Percentiles rank a stretch among this genome's conserved stretches.
These are phyloP conservation scores for Boletus sp. DNA, from an alignment of 1,284 basidiomycete species.

Conservation along the genomic window DNA sequence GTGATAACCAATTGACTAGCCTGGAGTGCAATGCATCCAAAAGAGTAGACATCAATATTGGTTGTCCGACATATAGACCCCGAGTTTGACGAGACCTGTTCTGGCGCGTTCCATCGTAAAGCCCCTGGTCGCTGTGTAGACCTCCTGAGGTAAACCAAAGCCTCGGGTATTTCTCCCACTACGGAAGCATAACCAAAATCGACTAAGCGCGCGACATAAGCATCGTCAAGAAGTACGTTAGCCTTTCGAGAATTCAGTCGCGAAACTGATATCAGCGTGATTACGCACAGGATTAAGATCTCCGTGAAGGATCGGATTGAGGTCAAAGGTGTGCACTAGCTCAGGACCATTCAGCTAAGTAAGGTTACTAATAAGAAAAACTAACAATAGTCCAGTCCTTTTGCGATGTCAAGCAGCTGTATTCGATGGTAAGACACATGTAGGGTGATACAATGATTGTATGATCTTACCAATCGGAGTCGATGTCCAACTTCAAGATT, in stretches of 20 bases:
- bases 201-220: constrained; percentile 5
- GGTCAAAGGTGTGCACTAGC: constrained; percentile 11
- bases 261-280: not conserved
- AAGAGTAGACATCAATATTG: constrained; percentile 18
- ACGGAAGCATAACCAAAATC: constrained; percentile 10
- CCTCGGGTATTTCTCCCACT: constrained; percentile 2
- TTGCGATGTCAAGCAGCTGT: constrained; percentile 8
- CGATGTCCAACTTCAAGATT: not conserved
- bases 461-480: constrained; percentile 11
- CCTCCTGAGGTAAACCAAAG: constrained; percentile 2
- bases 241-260: not conserved
- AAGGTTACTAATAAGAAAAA: not conserved
- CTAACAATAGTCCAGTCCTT: not conserved
- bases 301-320: constrained; percentile 6
- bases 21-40: constrained; percentile 8
- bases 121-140: not conserved
- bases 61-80: not conserved
- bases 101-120: constrained; percentile 13
- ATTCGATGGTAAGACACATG: too few relatives aligned
- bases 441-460: too few relatives aligned
- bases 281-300: constrained; percentile 12
- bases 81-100: not conserved
- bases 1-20: not conserved
- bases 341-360: not conserved
- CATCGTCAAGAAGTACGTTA: constrained; percentile 8